These are phyloP conservation scores for Lasiosphaeria ovina DNA, from an alignment of 495 filamentous ascomycete species.

Conservation along the genomic window DNA sequence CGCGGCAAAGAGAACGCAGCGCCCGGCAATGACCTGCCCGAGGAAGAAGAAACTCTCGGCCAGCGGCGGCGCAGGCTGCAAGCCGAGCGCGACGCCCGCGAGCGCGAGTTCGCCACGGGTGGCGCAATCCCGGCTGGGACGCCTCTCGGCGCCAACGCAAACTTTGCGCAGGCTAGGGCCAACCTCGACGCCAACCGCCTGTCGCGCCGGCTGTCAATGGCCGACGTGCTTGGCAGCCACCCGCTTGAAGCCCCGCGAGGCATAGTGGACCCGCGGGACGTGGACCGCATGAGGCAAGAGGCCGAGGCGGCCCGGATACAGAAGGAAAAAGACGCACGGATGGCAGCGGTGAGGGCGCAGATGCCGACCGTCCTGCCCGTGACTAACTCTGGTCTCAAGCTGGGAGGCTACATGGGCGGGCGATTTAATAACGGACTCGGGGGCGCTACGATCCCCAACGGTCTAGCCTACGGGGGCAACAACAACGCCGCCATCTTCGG, in stretches of 20 bases:
- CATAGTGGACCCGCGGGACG: constrained; percentile 32
- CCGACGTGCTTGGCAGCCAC: constrained; percentile 58
- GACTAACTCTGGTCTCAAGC: constrained; percentile 24
- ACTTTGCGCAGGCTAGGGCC: too few species aligned
- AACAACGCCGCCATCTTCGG: neutral
- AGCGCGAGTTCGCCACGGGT: constrained; percentile 41
- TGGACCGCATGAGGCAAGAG: constrained; percentile 34
- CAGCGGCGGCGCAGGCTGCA: constrained; percentile 81
- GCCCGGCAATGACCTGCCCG: constrained; percentile 32
- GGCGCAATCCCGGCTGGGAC: neutral
- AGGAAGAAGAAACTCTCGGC: constrained; percentile 82
- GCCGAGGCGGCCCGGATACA: constrained; percentile 34
- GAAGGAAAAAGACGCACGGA: constrained; percentile 37
- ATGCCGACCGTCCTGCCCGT: constrained; percentile 38
- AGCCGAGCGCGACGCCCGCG: constrained; percentile 61
- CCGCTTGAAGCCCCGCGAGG: constrained; percentile 37
- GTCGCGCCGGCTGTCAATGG: constrained; percentile 59
- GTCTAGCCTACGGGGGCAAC: neutral
- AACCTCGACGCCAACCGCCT: constrained; percentile 28
- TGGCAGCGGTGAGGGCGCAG: constrained; percentile 41
- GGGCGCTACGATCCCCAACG: constrained; percentile 22
- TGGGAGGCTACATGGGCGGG: constrained; percentile 50
- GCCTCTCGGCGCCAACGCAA: neutral
- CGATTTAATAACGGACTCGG: constrained; percentile 52
- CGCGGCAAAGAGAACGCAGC: constrained; percentile 29